Evolutionary conservation across 768 basidiomycete genomes (phyloP).

Genomic region (Sutorius australiensis): DNA sequence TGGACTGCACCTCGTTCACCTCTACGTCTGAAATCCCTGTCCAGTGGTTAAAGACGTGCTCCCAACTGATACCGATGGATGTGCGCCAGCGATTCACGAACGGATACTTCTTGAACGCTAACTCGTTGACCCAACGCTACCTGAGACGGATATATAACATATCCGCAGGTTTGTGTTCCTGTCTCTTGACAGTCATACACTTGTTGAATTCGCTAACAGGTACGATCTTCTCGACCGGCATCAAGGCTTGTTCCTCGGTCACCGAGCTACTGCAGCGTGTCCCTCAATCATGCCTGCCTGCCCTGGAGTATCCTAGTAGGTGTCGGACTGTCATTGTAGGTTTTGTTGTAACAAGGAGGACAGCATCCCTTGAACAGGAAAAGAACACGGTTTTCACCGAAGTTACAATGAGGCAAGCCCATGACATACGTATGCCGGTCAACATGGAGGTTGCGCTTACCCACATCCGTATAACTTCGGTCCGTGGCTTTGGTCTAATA

Average conservation of each 20-base stretch:
- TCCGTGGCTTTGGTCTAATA: constrained; percentile 32
- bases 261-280: constrained; percentile 56
- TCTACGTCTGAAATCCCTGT: constrained; percentile 74
- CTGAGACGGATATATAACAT: constrained; percentile 75
- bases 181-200: background rate
- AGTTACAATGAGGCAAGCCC: constrained; percentile 62
- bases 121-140: constrained; percentile 66
- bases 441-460: constrained; percentile 59
- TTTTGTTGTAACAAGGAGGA: constrained; percentile 10
- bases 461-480: constrained; percentile 77
- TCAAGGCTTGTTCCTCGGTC: constrained; percentile 63
- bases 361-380: constrained; percentile 66
- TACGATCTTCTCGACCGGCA: constrained; percentile 45
- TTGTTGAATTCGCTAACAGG: constrained; percentile 33
- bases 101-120: constrained; percentile 71
- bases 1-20: constrained; percentile 80
- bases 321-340: background rate
- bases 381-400: constrained; percentile 48
- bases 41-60: constrained; percentile 76
- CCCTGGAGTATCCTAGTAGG: constrained; percentile 56
- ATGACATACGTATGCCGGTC: constrained; percentile 70
- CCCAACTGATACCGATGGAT: constrained; percentile 70
- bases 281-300: constrained; percentile 43
- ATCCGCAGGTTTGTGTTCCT: constrained; percentile 39
- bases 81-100: constrained; percentile 57